Base-by-base conservation (phyloP, 371 early-diverging fungal genomes). In the Mortierella sp. region DNA sequence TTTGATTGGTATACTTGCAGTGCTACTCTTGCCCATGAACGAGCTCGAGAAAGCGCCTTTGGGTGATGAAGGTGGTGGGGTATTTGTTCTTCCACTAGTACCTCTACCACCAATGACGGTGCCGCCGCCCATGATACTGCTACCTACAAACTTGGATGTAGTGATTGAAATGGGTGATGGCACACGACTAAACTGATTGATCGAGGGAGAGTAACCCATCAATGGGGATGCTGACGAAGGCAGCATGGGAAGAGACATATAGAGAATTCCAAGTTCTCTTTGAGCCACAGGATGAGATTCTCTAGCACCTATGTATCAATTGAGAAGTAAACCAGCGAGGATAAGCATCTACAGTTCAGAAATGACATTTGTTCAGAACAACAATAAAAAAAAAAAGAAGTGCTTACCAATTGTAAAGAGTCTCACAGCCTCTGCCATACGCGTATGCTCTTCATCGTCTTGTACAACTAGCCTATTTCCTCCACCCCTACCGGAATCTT, bases 251-350 rank as follows among this genome's bases (percentile, higher is more conserved):
- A 84, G 72, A 1, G 86, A 84, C 70, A 86, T 80, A 77, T 86
- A 84, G 7, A 86, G 74, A 58, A 86, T 86, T 0, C 77, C 86
- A 21, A 86, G 67, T 40, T 86, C 86, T 22, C 86, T 59, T 50
- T 86, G 84, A 53, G 84, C 86, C 5, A 76, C 81, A 8, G 74
- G 66, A 59, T 86, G 70, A 4, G 77, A 77, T 55, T 86, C 86
- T 69, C 83, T 86, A 28, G 86, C 86, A 9, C 81, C 86, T 84
- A 40, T 55, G 21, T 36, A 19, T 8, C n/a, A 59, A 59, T 16
- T 10, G 19, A 8, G 40, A 58, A 15, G 33, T 10, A 33, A 28
- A 19, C 33, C 8, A 58, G 36, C 13, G n/a, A 58, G 4, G 22
- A 10, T 3, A 21, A 58, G 13, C 11, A 33, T 24, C 13, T 58